Evolutionary conservation across 2,329 filamentous ascomycete genomes (phyloP).

Genomic region (Ophiocordyceps camponoti-leonardi): DNA sequence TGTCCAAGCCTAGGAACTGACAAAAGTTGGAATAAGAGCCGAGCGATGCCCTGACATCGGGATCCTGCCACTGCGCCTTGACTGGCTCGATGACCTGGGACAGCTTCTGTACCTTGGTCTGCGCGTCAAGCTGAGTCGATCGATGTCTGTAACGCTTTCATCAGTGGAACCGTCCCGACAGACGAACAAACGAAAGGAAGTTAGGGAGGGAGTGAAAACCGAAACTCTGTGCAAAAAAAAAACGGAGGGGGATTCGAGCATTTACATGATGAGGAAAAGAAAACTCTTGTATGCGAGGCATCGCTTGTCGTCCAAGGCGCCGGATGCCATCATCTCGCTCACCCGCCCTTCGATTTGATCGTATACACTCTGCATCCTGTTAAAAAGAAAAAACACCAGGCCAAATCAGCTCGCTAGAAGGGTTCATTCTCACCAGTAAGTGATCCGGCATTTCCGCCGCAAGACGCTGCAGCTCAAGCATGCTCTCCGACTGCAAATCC

Average conservation of each 20-base stretch:
- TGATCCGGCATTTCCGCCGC: slow-evolving; percentile 86
- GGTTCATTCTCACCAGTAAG: slow-evolving; percentile 51
- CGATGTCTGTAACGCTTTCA: slow-evolving; percentile 47
- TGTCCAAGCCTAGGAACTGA: slow-evolving; percentile 59
- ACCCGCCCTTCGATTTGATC: slow-evolving; percentile 73
- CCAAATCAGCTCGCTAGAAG: too few species aligned
- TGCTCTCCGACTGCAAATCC: slow-evolving; percentile 69
- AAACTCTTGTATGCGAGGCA: slow-evolving; percentile 79
- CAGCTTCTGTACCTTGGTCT: slow-evolving; percentile 55
- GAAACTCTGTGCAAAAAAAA: too few species aligned
- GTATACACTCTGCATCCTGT: slow-evolving; percentile 49
- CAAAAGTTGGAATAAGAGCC: slow-evolving; percentile 66
- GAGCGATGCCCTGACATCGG: slow-evolving; percentile 50
- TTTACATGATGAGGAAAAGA: slow-evolving; percentile 74
- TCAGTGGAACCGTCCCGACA: background rate
- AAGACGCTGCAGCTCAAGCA: slow-evolving; percentile 73
- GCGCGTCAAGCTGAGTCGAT: slow-evolving; percentile 53
- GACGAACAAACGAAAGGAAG: too few species aligned
- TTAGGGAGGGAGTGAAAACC: background rate
- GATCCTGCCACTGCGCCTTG: slow-evolving; percentile 60
- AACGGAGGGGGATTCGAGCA: background rate
- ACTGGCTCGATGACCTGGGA: slow-evolving; percentile 69
- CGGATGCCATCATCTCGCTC: slow-evolving; percentile 58
- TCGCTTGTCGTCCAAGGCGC: slow-evolving; percentile 63
- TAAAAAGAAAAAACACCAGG: too few species aligned